phyloP scores from a whole-genome alignment of 176 grass and related monocot species.

The Aegilops umbellulata region DNA sequence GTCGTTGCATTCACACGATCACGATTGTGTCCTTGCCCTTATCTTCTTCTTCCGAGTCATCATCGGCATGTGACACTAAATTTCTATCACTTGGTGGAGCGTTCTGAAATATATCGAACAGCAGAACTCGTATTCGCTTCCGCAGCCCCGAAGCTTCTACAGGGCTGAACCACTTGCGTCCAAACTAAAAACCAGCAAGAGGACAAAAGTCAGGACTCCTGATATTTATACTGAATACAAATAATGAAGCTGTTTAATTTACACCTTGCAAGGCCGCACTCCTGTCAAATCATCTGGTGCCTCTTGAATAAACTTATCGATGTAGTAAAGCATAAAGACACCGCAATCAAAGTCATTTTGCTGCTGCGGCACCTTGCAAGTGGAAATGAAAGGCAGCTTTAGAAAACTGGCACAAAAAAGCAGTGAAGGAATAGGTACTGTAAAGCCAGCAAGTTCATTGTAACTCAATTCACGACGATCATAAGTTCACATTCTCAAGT shows the following conservation, averaged over 20 bases:
- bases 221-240: background rate
- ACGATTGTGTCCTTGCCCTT: background rate
- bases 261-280: conserved; percentile 43
- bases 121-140: conserved; percentile 16
- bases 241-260: background rate
- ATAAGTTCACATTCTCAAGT: background rate
- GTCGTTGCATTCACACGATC: conserved; percentile 18
- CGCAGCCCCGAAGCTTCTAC: conserved; percentile 37
- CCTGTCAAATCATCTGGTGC: conserved; percentile 40
- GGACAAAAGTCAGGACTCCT: background rate
- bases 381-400: conserved; percentile 18
- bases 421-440: background rate
- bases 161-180: conserved; percentile 49
- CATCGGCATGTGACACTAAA: background rate
- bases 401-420: conserved; percentile 28
- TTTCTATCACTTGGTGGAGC: background rate
- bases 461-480: background rate
- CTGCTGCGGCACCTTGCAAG: conserved; percentile 52
- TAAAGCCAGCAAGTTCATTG: conserved; percentile 4
- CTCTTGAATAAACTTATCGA: conserved; percentile 58
- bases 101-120: conserved; percentile 40
- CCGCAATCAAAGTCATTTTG: conserved; percentile 53
- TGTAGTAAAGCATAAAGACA: conserved; percentile 60
- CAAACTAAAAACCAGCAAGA: conserved; percentile 46
- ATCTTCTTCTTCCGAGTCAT: conserved; percentile 14